phyloP scores from a whole-genome alignment of 2,329 filamentous ascomycete species.

The Ophiostoma himal-ulmi region DNA sequence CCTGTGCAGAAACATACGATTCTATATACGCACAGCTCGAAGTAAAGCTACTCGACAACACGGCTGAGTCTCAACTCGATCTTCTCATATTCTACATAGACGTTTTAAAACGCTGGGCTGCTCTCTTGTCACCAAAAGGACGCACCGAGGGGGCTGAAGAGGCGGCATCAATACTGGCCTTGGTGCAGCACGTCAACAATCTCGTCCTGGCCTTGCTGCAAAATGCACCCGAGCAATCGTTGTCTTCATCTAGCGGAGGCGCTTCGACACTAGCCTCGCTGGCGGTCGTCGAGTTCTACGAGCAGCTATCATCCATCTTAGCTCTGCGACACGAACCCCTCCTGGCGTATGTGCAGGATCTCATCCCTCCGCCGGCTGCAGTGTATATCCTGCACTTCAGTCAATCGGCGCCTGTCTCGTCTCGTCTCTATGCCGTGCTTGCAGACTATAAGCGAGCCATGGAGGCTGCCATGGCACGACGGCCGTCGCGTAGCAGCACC shows the following conservation, averaged over 20 bases:
- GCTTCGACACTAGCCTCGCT: constrained; percentile 36
- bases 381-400: constrained; percentile 68
- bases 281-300: constrained; percentile 64
- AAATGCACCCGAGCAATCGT: constrained; percentile 38
- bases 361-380: constrained; percentile 60
- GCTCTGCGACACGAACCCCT: constrained; percentile 42
- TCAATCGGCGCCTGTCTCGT: constrained; percentile 56
- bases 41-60: constrained; percentile 44
- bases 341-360: constrained; percentile 55
- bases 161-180: constrained; percentile 34
- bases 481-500: constrained; percentile 20
- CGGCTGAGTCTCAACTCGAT: constrained; percentile 47
- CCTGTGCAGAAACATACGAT: constrained; percentile 43
- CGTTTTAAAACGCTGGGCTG: constrained; percentile 57
- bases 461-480: constrained; percentile 51
- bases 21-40: constrained; percentile 50
- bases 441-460: constrained; percentile 69
- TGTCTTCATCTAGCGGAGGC: constrained; percentile 26
- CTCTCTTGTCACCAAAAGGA: constrained; percentile 39
- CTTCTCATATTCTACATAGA: constrained; percentile 63
- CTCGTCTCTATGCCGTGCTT: constrained; percentile 63
- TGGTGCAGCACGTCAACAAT: constrained; percentile 47
- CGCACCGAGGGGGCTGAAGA: constrained; percentile 12
- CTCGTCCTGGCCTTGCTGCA: constrained; percentile 58
- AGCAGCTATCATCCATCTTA: constrained; percentile 53